Percentiles rank a stretch among this genome's conserved stretches.
These are phyloP conservation scores for Ophiocordyceps sinensis DNA, from an alignment of 2,329 filamentous ascomycete genomes.

Conservation along the genomic window DNA sequence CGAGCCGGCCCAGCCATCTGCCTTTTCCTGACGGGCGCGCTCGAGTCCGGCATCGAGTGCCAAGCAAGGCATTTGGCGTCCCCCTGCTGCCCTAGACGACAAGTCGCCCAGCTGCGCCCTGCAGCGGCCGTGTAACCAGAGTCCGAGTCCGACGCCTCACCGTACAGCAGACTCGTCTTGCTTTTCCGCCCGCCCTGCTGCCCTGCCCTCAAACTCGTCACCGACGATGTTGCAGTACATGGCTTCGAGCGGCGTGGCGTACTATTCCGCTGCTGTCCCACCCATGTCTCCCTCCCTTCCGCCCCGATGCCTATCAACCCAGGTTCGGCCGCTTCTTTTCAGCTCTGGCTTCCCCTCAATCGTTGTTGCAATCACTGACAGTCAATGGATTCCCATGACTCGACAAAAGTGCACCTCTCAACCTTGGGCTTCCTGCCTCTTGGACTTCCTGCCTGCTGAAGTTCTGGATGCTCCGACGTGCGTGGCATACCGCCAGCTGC, in stretches of 20 bases:
- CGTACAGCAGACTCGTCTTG: neutral
- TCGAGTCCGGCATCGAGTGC: too few species aligned
- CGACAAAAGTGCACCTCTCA: neutral
- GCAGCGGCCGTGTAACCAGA: conserved; percentile 14
- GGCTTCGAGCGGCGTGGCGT: neutral
- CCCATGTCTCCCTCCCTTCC: neutral
- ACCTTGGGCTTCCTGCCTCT: neutral
- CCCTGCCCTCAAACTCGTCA: neutral
- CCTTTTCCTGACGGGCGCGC: too few species aligned
- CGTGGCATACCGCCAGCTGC: neutral
- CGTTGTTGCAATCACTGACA: neutral
- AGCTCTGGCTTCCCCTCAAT: neutral
- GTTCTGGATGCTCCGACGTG: neutral
- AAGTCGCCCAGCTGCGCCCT: conserved; percentile 7
- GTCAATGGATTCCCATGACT: neutral
- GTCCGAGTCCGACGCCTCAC: neutral
- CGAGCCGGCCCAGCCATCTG: too few species aligned
- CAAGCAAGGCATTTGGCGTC: neutral
- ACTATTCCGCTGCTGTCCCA: neutral
- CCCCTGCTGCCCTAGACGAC: neutral
- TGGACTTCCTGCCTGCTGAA: neutral
- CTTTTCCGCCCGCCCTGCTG: neutral
- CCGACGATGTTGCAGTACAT: neutral
- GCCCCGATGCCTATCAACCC: too few species aligned
- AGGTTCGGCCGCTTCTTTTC: neutral